Evolutionary conservation across 306 rosid species (phyloP), one percentile per base, ranked within the genome.

Genomic region (Styphnolobium japonicum): DNA sequence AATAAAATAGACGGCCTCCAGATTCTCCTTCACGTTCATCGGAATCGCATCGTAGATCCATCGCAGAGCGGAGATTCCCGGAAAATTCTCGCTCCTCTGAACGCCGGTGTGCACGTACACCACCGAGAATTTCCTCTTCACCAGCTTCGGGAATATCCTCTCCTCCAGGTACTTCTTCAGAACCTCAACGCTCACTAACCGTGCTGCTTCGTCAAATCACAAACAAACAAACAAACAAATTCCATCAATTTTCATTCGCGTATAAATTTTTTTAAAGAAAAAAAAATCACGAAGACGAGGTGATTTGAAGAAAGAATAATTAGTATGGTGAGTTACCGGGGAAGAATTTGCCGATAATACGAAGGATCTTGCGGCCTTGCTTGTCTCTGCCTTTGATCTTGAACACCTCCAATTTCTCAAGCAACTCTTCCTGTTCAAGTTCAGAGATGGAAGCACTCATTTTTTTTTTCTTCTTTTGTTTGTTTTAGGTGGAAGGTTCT

Each of bases 1-100:
- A 23, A 94, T 84, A 5, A 94, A 91, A 72, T 88, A 94, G 9
- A 94, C 92, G 0, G 97, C 90, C 61, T 89, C 90, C 0, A 95
- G 93, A 84, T 95, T 95, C 56, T 81, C 91, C 71, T 86, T 93
- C 3, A 95, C 96, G 83, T 62, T 60, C 60, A 80, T 48, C 80
- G 98, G 96, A 63, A 92, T 89, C 15, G 96, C 89, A 15, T 95
- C 98, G 87, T 95, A 90, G 85, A 95, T 86, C 9, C 87, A 87
- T 34, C 98, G 86, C 40, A 95, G 80, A 65, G 86, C 86, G 0
- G 98, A 91, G 39, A 92, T 92, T 73, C 98, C 98, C 8, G 97
- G 92, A 5, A 95, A 91, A 84, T 95, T 95, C 84, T 91, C 96
- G 83, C 79, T 75, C 80, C 96, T 78, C 57, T 90, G 92, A 29